Percentiles rank a stretch among this genome's conserved stretches.
Evolutionary conservation across 768 basidiomycete genomes (phyloP).

Genomic region (Hemileccinum impolitum): DNA sequence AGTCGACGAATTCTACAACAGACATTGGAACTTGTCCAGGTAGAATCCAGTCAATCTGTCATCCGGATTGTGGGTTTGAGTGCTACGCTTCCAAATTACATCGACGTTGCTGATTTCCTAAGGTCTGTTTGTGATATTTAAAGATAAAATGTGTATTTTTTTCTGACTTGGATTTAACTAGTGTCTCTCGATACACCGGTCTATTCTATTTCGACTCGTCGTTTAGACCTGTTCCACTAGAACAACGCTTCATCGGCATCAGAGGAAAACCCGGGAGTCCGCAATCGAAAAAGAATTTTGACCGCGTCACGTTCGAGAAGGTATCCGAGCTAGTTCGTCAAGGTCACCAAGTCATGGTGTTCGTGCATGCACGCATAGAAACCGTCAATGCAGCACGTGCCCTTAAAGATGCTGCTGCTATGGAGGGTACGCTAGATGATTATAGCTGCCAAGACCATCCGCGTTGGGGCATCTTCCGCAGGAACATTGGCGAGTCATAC

Average conservation of each 20-base stretch:
- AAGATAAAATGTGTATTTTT: background rate
- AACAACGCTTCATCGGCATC: constrained; percentile 95
- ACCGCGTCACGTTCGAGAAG: constrained; percentile 85
- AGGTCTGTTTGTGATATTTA: constrained; percentile 57
- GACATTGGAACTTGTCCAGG: constrained; percentile 42
- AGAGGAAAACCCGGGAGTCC: constrained; percentile 80
- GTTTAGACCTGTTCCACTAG: constrained; percentile 92
- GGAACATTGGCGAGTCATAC: constrained; percentile 72
- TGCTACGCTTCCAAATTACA: constrained; percentile 95
- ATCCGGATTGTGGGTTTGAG: constrained; percentile 96
- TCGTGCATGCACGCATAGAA: constrained; percentile 97
- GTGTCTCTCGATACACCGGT: constrained; percentile 82
- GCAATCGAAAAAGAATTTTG: constrained; percentile 79
- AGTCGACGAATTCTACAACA: background rate
- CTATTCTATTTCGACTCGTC: constrained; percentile 98
- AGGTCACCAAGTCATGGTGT: constrained; percentile 99
- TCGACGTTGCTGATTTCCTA: constrained; percentile 94
- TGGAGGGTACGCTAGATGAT: constrained; percentile 69
- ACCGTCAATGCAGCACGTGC: constrained; percentile 89
- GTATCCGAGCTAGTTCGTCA: constrained; percentile 82
- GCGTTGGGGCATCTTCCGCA: constrained; percentile 70
- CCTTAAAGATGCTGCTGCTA: constrained; percentile 70
- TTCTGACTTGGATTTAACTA: constrained; percentile 32
- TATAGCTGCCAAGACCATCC: constrained; percentile 84
- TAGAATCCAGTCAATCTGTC: constrained; percentile 93